Conservation (phyloP, 108 stramenopile species). For the Nitzschia palea region DNA sequence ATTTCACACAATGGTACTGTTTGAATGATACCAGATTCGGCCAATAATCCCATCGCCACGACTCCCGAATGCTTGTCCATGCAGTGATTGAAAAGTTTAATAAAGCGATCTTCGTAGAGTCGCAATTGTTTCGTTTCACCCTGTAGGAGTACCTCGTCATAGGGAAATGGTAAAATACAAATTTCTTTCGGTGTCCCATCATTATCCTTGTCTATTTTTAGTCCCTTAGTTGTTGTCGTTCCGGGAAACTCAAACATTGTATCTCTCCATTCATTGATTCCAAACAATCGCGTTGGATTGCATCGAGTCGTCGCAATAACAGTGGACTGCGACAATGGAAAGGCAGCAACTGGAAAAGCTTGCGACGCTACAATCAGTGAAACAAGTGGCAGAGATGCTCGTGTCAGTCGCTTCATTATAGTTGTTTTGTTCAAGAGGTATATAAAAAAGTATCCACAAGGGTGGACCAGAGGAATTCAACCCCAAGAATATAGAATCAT, state of each 20-base stretch:
- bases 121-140: constrained; percentile 76
- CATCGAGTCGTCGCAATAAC: neutral
- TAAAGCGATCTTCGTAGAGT: constrained; percentile 80
- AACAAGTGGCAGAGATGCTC: neutral
- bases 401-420: neutral
- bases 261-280: constrained; percentile 56
- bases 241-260: constrained; percentile 29
- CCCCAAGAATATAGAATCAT: too few species aligned
- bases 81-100: constrained; percentile 61
- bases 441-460: too few species aligned
- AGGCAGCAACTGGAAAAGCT: neutral
- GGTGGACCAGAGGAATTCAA: too few species aligned
- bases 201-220: constrained; percentile 8
- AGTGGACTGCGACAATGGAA: neutral
- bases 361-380: neutral
- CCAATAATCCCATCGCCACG: constrained; percentile 76
- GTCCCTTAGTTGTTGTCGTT: constrained; percentile 8
- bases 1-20: constrained; percentile 78
- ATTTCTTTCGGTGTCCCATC: constrained; percentile 37
- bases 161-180: constrained; percentile 78
- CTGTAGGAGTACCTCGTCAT: constrained; percentile 63
- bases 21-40: constrained; percentile 65
- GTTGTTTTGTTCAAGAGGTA: neutral
- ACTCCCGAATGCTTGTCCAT: constrained; percentile 67
- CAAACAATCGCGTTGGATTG: constrained; percentile 4